These are phyloP conservation scores for Trichoderma brevicompactum DNA, from an alignment of 2,329 filamentous ascomycete species.

Conservation along the genomic window DNA sequence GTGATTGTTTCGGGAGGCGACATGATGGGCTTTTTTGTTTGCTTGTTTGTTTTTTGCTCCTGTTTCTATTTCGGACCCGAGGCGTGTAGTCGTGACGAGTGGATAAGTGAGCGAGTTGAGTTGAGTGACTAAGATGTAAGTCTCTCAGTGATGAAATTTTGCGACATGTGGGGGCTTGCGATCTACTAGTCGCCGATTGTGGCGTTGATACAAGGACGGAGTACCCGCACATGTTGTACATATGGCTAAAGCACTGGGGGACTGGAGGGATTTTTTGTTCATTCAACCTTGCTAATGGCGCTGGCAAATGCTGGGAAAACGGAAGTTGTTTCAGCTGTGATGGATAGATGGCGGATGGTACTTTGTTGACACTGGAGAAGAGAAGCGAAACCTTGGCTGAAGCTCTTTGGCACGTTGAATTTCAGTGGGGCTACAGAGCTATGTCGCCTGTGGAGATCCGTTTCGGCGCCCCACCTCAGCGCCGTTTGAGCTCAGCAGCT, in stretches of 20 bases:
- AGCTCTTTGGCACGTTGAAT: not conserved
- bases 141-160: constrained; percentile 10
- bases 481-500: not conserved
- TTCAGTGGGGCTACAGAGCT: not conserved
- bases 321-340: not conserved
- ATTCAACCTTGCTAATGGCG: no score
- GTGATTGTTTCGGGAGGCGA: constrained; percentile 21
- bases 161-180: constrained; percentile 5
- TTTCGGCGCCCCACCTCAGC: not conserved
- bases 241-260: no score
- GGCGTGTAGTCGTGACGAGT: constrained; percentile 2
- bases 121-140: constrained; percentile 21
- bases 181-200: constrained; percentile 18
- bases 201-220: not conserved
- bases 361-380: no score
- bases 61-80: not conserved
- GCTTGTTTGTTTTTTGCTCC: not conserved
- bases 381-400: not conserved
- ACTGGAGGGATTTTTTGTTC: no score
- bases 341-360: no score
- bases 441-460: not conserved
- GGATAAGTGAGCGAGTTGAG: not conserved
- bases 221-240: not conserved
- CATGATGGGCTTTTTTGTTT: not conserved
- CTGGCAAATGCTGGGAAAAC: no score